phyloP scores from a whole-genome alignment of 2,329 filamentous ascomycete genomes.

The Sarocladium brachiariae region DNA sequence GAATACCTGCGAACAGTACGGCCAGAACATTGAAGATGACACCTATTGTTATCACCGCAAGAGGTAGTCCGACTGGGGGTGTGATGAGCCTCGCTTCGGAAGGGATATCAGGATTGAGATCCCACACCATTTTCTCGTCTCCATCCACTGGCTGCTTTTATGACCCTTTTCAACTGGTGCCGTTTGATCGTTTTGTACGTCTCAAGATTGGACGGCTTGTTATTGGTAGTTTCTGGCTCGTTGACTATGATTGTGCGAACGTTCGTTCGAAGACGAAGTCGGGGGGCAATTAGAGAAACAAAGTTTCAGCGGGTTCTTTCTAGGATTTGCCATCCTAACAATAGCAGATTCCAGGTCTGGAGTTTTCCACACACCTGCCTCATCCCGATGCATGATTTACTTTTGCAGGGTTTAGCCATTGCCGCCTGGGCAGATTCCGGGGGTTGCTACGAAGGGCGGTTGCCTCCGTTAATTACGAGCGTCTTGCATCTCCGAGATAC shows the following conservation, averaged over 20 bases:
- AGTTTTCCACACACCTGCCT: not conserved
- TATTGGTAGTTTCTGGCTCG: no score
- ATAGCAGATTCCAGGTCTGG: no score
- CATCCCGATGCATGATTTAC: not conserved
- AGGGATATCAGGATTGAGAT: conserved; percentile 2
- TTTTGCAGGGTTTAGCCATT: not conserved
- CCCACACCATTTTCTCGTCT: not conserved
- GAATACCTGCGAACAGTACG: conserved; percentile 1
- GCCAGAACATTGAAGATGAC: conserved; percentile 3
- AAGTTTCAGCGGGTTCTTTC: no score
- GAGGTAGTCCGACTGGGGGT: conserved; percentile 2
- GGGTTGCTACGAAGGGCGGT: not conserved
- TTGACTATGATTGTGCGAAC: no score
- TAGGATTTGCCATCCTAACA: no score
- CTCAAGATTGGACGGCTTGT: no score
- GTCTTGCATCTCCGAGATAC: no score
- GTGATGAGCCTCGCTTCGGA: conserved; percentile 4
- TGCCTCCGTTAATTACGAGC: no score
- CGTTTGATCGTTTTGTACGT: no score
- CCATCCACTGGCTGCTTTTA: not conserved
- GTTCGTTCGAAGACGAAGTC: no score
- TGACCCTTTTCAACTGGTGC: no score
- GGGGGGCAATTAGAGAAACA: no score
- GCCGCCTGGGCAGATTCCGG: not conserved
- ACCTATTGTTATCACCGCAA: not conserved